Evolutionary conservation across 2,329 filamentous ascomycete species (phyloP).

Genomic region (Colletotrichum abscissum): DNA sequence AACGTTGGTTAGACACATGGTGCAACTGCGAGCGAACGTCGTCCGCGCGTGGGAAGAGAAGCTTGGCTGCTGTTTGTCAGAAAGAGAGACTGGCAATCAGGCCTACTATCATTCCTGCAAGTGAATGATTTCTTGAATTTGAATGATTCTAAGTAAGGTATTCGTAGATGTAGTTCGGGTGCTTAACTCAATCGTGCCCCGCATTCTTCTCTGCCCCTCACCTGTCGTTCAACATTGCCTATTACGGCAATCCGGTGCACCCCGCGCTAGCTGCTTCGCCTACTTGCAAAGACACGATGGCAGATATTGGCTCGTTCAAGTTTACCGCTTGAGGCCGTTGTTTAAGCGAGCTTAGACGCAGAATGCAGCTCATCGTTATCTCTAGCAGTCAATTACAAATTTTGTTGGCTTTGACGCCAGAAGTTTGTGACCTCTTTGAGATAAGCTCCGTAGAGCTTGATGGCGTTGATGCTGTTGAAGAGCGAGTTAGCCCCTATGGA

Average conservation of each 20-base stretch:
- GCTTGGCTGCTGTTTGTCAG: not conserved
- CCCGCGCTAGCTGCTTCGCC: not conserved
- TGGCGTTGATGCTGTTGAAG: slow-evolving; percentile 79
- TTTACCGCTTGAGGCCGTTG: not conserved
- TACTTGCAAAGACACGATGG: not conserved
- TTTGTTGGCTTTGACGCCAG: not conserved
- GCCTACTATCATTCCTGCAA: not conserved
- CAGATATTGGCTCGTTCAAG: not conserved
- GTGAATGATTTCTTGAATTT: not conserved
- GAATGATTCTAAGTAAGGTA: not conserved
- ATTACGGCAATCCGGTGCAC: not conserved
- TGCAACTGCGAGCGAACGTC: not conserved
- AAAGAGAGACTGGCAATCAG: not conserved
- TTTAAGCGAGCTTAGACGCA: not conserved
- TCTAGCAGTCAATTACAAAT: no score
- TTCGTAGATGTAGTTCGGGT: not conserved
- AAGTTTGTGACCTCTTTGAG: slow-evolving; percentile 65
- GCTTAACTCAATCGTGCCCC: not conserved
- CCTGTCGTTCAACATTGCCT: slow-evolving; percentile 12
- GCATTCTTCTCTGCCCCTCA: slow-evolving; percentile 7
- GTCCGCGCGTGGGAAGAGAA: not conserved
- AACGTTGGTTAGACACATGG: not conserved
- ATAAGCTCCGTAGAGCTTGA: slow-evolving; percentile 93
- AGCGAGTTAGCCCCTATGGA: not conserved
- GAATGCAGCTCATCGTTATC: not conserved